phyloP scores from a whole-genome alignment of 1,284 basidiomycete species.

The Erythrobasidium hasegawianum region DNA sequence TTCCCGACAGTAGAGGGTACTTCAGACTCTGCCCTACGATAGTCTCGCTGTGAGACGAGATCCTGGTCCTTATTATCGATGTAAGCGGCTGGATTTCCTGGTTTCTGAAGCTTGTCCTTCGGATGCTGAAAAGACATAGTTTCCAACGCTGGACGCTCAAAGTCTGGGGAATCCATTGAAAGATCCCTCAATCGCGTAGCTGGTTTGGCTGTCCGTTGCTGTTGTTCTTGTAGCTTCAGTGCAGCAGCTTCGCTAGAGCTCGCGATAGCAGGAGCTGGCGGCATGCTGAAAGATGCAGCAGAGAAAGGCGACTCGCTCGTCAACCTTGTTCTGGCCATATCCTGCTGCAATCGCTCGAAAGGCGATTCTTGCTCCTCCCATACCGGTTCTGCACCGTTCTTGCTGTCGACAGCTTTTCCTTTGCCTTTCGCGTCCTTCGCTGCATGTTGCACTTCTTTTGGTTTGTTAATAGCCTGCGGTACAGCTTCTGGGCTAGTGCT shows the following conservation, averaged over 20 bases:
- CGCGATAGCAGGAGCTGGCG: slow-evolving; percentile 18
- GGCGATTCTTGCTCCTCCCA: slow-evolving; percentile 35
- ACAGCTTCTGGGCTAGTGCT: neutral
- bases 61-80: neutral
- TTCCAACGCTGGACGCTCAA: slow-evolving; percentile 41
- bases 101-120: slow-evolving; percentile 4
- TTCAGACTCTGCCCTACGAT: slow-evolving; percentile 32
- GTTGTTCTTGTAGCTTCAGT: slow-evolving; percentile 13
- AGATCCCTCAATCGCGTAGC: slow-evolving; percentile 36
- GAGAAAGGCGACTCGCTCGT: slow-evolving; percentile 4
- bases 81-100: neutral
- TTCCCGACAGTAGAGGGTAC: slow-evolving; percentile 4
- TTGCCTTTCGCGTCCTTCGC: slow-evolving; percentile 11
- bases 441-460: neutral
- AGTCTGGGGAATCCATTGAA: slow-evolving; percentile 43
- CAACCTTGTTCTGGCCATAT: slow-evolving; percentile 30
- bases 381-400: slow-evolving; percentile 5
- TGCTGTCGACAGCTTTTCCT: neutral
- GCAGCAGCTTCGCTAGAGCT: slow-evolving; percentile 19
- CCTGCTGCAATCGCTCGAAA: slow-evolving; percentile 33
- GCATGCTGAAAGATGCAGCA: slow-evolving; percentile 9
- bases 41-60: neutral
- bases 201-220: slow-evolving; percentile 18
- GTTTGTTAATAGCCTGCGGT: neutral
- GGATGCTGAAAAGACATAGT: slow-evolving; percentile 37